Percentiles rank a stretch among this genome's conserved stretches.
Conservation (phyloP, 83 land plant genomes). For the Diphasiastrum complanatum region DNA sequence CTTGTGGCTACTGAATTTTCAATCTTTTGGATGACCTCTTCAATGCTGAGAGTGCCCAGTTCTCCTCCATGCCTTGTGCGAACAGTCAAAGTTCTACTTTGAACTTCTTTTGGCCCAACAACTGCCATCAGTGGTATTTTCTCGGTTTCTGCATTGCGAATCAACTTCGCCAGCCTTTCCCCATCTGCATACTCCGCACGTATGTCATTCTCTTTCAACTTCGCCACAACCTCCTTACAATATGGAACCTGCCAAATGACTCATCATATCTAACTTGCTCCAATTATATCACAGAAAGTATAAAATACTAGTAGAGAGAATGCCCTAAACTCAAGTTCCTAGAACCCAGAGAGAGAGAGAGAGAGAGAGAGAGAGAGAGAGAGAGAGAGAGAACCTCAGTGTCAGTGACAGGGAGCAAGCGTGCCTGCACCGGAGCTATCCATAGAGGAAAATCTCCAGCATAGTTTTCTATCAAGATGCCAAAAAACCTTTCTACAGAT, state of each 20-base stretch:
- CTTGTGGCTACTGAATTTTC: no score
- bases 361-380: background rate
- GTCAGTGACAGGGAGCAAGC: slow-evolving; percentile 14
- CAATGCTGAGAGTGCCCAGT: slow-evolving; percentile 58
- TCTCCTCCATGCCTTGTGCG: slow-evolving; percentile 90
- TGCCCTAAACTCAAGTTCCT: background rate
- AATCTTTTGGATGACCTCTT: no score
- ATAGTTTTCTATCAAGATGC: slow-evolving; percentile 8
- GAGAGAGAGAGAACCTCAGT: slow-evolving; percentile 12
- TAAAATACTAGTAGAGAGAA: slow-evolving; percentile 2
- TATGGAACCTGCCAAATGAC: slow-evolving; percentile 36
- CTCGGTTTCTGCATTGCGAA: slow-evolving; percentile 86
- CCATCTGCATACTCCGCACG: slow-evolving; percentile 82
- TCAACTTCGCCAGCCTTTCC: slow-evolving; percentile 80
- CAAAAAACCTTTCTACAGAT: slow-evolving; percentile 83
- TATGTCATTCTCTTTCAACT: slow-evolving; percentile 51
- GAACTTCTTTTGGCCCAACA: slow-evolving; percentile 90
- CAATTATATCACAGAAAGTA: background rate
- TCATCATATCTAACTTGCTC: background rate
- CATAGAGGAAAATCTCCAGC: slow-evolving; percentile 16
- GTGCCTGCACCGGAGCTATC: slow-evolving; percentile 12
- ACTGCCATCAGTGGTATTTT: slow-evolving; percentile 96
- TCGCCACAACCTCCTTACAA: slow-evolving; percentile 56
- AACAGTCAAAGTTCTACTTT: slow-evolving; percentile 63
- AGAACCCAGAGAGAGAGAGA: background rate